phyloP scores from a whole-genome alignment of 768 basidiomycete genomes.

The Psilocybe cubensis region DNA sequence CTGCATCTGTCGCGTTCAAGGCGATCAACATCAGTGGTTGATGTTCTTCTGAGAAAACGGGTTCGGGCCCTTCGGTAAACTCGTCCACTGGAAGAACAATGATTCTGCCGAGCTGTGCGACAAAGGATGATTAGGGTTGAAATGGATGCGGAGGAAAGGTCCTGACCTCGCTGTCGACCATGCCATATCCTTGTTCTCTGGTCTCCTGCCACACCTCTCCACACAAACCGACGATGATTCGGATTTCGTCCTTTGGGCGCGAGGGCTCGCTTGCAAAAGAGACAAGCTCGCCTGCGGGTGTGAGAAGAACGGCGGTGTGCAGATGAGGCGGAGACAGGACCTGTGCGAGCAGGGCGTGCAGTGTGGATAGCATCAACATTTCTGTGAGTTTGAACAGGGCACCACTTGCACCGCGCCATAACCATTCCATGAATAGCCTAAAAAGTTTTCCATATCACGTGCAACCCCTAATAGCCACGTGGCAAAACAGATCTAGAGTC shows the following conservation, averaged over 20 bases:
- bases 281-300: constrained; percentile 75
- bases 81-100: constrained; percentile 69
- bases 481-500: constrained; percentile 1
- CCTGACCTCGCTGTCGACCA: constrained; percentile 80
- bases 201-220: constrained; percentile 83
- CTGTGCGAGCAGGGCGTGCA: constrained; percentile 68
- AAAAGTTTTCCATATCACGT: constrained; percentile 17
- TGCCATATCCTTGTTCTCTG: constrained; percentile 62
- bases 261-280: constrained; percentile 61
- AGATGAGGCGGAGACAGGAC: constrained; percentile 60
- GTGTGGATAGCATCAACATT: constrained; percentile 73
- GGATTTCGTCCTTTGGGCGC: constrained; percentile 72
- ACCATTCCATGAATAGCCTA: background rate
- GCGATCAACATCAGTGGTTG: constrained; percentile 72
- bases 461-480: background rate
- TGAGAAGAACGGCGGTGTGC: constrained; percentile 74
- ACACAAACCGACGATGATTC: constrained; percentile 71
- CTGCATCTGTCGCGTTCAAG: constrained; percentile 59
- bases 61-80: constrained; percentile 17
- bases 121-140: background rate
- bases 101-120: constrained; percentile 65
- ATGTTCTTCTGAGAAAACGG: constrained; percentile 32
- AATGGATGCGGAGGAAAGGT: constrained; percentile 5
- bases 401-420: background rate
- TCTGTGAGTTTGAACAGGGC: background rate